Evolutionary conservation across 768 basidiomycete genomes (phyloP).

Genomic region (Kwoniella sp.): DNA sequence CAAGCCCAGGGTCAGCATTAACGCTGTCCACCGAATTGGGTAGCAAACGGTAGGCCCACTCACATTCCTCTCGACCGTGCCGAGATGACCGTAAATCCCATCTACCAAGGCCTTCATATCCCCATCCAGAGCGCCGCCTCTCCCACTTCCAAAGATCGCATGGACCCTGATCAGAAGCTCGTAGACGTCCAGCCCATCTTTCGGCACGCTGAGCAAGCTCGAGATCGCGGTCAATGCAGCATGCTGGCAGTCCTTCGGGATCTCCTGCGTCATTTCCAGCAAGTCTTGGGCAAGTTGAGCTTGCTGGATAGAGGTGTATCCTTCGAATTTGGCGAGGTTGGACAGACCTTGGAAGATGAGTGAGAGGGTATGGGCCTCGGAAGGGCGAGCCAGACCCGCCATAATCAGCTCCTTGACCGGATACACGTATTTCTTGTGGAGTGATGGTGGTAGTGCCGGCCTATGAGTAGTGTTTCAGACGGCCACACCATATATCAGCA

Average conservation of each 20-base stretch:
- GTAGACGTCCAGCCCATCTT: constrained; percentile 41
- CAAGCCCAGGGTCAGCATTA: neutral
- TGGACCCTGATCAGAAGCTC: constrained; percentile 41
- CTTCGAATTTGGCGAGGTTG: constrained; percentile 46
- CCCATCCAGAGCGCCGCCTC: constrained; percentile 24
- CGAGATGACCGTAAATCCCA: constrained; percentile 47
- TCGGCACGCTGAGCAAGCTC: constrained; percentile 36
- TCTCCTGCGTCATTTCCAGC: constrained; percentile 46
- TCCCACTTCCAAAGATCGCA: constrained; percentile 37
- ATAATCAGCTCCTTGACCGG: constrained; percentile 48
- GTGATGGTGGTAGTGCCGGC: constrained; percentile 39
- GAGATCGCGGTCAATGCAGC: constrained; percentile 47
- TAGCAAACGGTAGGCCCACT: constrained; percentile 24
- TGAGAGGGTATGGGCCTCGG: constrained; percentile 34
- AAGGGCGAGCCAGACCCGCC: constrained; percentile 30
- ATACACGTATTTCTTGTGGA: constrained; percentile 47
- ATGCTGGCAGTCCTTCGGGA: constrained; percentile 49
- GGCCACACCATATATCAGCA: neutral
- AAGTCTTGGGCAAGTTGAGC: constrained; percentile 35
- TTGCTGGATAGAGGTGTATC: constrained; percentile 34
- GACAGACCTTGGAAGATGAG: constrained; percentile 47
- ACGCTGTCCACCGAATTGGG: neutral
- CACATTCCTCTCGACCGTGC: constrained; percentile 50
- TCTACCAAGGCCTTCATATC: constrained; percentile 45
- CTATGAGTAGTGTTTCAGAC: constrained; percentile 24